A percentile compares a stretch with the other conserved stretches of the same genome.
phyloP scores from a whole-genome alignment of 257 asterid species.

The Nicotiana knightiana region DNA sequence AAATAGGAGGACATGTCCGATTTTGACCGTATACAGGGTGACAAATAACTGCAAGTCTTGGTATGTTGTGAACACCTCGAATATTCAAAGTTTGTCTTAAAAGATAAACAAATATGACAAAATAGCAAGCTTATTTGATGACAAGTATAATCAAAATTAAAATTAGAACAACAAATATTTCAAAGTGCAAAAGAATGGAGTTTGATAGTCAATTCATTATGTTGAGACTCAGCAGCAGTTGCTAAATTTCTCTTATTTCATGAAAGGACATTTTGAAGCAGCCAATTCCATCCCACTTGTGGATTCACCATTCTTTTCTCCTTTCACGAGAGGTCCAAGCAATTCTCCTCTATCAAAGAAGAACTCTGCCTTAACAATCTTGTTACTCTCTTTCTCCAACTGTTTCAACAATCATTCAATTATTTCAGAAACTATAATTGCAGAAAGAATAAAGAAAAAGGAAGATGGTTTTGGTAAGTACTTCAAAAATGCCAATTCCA shows the following conservation, averaged over 20 bases:
- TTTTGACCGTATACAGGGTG: too few species aligned
- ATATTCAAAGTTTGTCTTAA: too few species aligned
- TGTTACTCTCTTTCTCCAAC: constrained; percentile 44
- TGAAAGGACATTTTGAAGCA: constrained; percentile 45
- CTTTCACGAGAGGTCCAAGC: constrained; percentile 51
- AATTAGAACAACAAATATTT: too few species aligned
- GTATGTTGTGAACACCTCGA: too few species aligned
- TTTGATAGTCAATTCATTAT: not conserved
- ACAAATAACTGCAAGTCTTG: too few species aligned
- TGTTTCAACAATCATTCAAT: constrained; percentile 8
- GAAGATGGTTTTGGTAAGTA: constrained; percentile 8
- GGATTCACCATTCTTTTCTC: constrained; percentile 10
- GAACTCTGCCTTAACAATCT: constrained; percentile 49
- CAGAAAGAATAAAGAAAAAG: not conserved
- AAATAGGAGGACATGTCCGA: too few species aligned
- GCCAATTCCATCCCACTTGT: not conserved
- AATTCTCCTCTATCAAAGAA: constrained; percentile 55
- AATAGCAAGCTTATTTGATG: too few species aligned
- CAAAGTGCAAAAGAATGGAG: not conserved
- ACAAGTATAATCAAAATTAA: too few species aligned
- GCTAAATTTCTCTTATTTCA: constrained; percentile 9
- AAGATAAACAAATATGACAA: too few species aligned
- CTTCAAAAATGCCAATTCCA: constrained; percentile 50
- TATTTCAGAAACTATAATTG: not conserved
- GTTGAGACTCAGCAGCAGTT: not conserved